Evolutionary conservation across 306 rosid genomes (phyloP), one percentile per base, ranked within the genome.

Genomic region (Luffa acutangula): DNA sequence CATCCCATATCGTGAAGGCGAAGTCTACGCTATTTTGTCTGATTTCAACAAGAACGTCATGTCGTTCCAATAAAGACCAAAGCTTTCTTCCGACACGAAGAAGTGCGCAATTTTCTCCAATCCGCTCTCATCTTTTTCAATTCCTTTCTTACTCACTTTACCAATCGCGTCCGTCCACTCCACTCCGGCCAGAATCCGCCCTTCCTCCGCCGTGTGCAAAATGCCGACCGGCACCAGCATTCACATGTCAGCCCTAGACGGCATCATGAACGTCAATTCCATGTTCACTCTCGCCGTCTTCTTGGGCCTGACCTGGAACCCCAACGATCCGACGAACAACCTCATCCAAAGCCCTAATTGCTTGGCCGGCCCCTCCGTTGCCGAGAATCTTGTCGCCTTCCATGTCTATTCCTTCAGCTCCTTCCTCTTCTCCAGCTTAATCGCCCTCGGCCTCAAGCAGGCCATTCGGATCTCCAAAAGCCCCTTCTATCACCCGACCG

Each of bases 351-450:
- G 82, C 39, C 45, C 82, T 0, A 1, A 63, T n/a, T 95, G 98
- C 79, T 15, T n/a, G 5, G 88, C 97, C 14, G 81, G 87, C 39
- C 67, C 90, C 53, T 54, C 88, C 53, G 83, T 92, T 25, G 96
- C 91, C 51, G 88, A 91, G 70, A 89, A 92, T 65, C 91, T 95
- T 39, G 86, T 95, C 4, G 58, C 97, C 78, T 95, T 92, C 87
- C 98, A 95, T 37, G 97, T 92, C 54, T 95, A 89, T 93, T 91
- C 98, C 52, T 95, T 95, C 93, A 91, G 97, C 87, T 95, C 91
- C 80, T 95, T 95, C 87, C 97, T 95, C 87, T 92, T 95, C 92
- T 95, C 97, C 70, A 95, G 97, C 88, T 94, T 95, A 57, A 34
- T 95, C 74, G 98, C 98, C 17, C 79, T 92, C 37, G 95, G 88